Percentiles rank a stretch among this genome's conserved stretches.
Evolutionary conservation across 208 protist genomes (phyloP).

Genomic region (Acanthamoeba divionensis): DNA sequence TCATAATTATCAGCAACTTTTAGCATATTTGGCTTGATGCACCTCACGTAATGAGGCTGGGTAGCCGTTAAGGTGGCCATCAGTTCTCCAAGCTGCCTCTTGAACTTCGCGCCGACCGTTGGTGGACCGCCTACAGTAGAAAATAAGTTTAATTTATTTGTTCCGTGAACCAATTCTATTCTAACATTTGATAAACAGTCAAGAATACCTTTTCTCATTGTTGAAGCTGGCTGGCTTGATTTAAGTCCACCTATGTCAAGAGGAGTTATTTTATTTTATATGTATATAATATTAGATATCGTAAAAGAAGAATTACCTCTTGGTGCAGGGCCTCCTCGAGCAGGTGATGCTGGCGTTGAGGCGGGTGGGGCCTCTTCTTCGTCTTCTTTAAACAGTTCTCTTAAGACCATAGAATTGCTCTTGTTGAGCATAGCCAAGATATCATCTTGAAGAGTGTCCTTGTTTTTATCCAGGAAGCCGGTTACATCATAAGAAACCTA

Average conservation of each 20-base stretch:
- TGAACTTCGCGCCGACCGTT: conserved; percentile 28
- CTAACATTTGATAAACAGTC: no score
- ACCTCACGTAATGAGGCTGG: conserved; percentile 75
- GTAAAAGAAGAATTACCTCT: no score
- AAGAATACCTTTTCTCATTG: neutral
- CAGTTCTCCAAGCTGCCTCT: conserved; percentile 68
- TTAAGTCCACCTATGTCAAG: no score
- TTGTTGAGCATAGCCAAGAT: neutral
- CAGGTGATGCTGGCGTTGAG: no score
- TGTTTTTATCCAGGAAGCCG: conserved; percentile 82
- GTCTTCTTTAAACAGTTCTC: neutral
- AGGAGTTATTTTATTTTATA: no score
- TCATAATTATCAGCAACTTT: conserved; percentile 6
- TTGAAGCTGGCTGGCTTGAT: neutral
- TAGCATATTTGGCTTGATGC: conserved; percentile 74
- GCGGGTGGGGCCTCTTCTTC: neutral
- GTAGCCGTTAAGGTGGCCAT: conserved; percentile 74
- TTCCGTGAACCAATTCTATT: no score
- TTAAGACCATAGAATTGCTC: neutral
- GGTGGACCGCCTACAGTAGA: neutral
- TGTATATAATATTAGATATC: no score
- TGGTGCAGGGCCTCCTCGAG: no score
- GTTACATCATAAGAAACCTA: conserved; percentile 76
- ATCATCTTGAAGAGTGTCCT: conserved; percentile 78
- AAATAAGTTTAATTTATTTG: no score